Conservation (phyloP, 352 stramenopile genomes). For the Phytopythium helicoides region DNA sequence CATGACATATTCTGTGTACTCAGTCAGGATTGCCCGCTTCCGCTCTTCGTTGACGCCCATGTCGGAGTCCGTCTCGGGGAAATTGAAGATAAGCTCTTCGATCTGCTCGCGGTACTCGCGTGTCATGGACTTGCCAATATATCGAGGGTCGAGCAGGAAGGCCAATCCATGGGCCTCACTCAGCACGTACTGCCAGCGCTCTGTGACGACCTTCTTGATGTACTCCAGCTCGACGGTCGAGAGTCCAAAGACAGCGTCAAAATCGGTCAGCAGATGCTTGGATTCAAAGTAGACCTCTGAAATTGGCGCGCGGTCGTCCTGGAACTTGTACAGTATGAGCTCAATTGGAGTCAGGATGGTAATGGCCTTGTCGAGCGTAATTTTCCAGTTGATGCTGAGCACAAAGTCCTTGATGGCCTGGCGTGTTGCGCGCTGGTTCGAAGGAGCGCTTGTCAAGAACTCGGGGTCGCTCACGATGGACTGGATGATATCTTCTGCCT, state of each 20-base stretch:
- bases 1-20: slow-evolving; percentile 80
- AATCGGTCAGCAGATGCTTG: slow-evolving; percentile 73
- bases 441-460: slow-evolving; percentile 40
- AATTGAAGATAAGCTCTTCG: slow-evolving; percentile 81
- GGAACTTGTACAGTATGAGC: slow-evolving; percentile 81
- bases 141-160: slow-evolving; percentile 72
- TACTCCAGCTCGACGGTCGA: slow-evolving; percentile 71
- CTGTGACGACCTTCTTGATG: slow-evolving; percentile 79
- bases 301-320: slow-evolving; percentile 74
- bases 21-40: slow-evolving; percentile 60
- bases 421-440: slow-evolving; percentile 50
- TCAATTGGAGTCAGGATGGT: slow-evolving; percentile 79
- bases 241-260: slow-evolving; percentile 72
- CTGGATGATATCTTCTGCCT: slow-evolving; percentile 71
- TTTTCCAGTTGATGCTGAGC: slow-evolving; percentile 70
- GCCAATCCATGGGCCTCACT: slow-evolving; percentile 72
- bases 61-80: slow-evolving; percentile 65
- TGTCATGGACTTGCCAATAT: slow-evolving; percentile 84
- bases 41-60: slow-evolving; percentile 66
- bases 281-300: slow-evolving; percentile 85
- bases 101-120: slow-evolving; percentile 82
- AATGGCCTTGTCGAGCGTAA: slow-evolving; percentile 78
- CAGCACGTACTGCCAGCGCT: slow-evolving; percentile 73
- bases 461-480: slow-evolving; percentile 69
- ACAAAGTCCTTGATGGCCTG: slow-evolving; percentile 76